Base-by-base conservation (phyloP, 2,329 filamentous ascomycete species). In the Penicillium sp. region DNA sequence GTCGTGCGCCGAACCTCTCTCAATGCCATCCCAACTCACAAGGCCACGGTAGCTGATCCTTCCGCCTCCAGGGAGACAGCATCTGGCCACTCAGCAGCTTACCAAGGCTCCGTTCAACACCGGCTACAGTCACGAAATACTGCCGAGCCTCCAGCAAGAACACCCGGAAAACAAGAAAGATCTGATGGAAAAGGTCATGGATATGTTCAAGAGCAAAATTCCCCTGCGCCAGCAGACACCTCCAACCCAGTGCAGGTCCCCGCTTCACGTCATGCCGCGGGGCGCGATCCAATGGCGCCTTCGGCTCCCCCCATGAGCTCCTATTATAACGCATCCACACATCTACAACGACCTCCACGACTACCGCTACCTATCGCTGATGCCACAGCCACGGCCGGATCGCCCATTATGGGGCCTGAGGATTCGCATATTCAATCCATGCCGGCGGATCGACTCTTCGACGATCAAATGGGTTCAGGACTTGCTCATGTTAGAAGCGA, bases 341-440 rank as follows among this genome's bases (percentile, higher is more conserved):
- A 78, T 64, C 65, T 77, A 46, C 71, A 80, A 72, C 68, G 77
- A n/a, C 93, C 93, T 42, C 93, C 93, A 47, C 88, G 93, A 56
- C 80, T 97, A 67, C 93, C 93, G 54, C 84, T 97, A 55, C 92
- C 93, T 51, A 97, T 97, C 66, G 92, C 95, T 66, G 91, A 97
- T 78, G 92, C 96, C 71, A 83, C 90, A 13, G 88, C 94, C 65
- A 91, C 89, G 1, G 93, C 93, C 1, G 92, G 92, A 23, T 97
- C 92, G 40, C 93, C 93, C 50, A 93, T 96, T 60, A 84, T 93
- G 58, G 86, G 88, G 6, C 84, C 91, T 1, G 81, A 87, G 24
- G 88, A 91, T 70, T 65, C 68, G 16, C 68, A 71, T 52, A 62
- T 87, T 56, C 83, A 82, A 5, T 70, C 69, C 4, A 62, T 75